Percentiles rank a stretch among this genome's conserved stretches.
These are phyloP conservation scores for Cordyceps militaris DNA, from an alignment of 2,329 filamentous ascomycete genomes.

Conservation along the genomic window DNA sequence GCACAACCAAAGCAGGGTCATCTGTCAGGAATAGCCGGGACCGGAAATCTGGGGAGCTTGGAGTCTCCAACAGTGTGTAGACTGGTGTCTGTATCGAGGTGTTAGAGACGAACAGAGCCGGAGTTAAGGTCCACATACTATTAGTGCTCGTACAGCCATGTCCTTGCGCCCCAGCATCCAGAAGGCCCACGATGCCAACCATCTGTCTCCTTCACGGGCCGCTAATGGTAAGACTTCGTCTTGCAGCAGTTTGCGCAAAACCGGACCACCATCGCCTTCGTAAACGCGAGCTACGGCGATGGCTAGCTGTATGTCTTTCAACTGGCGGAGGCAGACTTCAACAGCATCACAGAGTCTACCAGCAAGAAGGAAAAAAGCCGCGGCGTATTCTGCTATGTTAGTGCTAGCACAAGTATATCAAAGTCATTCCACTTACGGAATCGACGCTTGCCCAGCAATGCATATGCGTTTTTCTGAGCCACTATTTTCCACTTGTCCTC, in stretches of 20 bases:
- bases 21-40: slow-evolving; percentile 80
- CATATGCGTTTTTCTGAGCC: slow-evolving; percentile 94
- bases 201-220: slow-evolving; percentile 75
- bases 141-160: slow-evolving; percentile 75
- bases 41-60: slow-evolving; percentile 60
- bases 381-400: slow-evolving; percentile 68
- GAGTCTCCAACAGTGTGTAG: slow-evolving; percentile 63
- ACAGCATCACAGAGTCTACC: slow-evolving; percentile 80
- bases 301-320: slow-evolving; percentile 83
- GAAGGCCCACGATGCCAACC: slow-evolving; percentile 93
- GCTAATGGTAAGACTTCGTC: slow-evolving; percentile 75
- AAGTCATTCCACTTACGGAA: slow-evolving; percentile 54
- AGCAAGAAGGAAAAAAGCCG: slow-evolving; percentile 89
- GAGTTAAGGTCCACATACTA: slow-evolving; percentile 49
- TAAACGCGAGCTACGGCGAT: slow-evolving; percentile 84
- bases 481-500: slow-evolving; percentile 82
- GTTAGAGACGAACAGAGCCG: neutral
- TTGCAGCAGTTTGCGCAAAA: slow-evolving; percentile 66
- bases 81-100: slow-evolving; percentile 59
- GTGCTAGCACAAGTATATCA: neutral
- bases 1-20: slow-evolving; percentile 78
- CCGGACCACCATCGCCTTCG: slow-evolving; percentile 72
- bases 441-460: slow-evolving; percentile 79
- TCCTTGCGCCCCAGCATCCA: slow-evolving; percentile 80
- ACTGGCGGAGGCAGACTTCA: slow-evolving; percentile 76